Conservation (phyloP, 2,329 filamentous ascomycete species). For the Curvularia sp. region DNA sequence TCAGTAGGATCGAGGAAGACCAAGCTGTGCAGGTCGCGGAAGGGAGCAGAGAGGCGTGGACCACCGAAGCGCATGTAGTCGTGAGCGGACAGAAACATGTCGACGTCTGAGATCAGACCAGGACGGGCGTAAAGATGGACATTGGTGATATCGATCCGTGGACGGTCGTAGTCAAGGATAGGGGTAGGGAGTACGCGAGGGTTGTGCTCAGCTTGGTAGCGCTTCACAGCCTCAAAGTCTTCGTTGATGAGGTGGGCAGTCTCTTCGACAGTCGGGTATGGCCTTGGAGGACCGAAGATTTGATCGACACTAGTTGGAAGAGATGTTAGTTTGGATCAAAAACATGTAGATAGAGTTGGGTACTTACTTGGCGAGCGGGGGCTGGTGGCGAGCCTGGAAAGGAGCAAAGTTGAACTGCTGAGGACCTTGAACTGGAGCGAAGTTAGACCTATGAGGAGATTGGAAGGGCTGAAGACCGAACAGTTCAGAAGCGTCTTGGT, state of each 20-base stretch:
- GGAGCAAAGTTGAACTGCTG: background rate
- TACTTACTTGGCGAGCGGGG: background rate
- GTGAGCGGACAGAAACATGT: slow-evolving; percentile 27
- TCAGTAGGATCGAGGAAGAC: slow-evolving; percentile 26
- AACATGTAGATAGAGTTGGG: background rate
- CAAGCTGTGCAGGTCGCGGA: slow-evolving; percentile 37
- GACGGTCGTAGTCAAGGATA: slow-evolving; percentile 9
- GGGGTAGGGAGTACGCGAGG: no score
- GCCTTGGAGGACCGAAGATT: background rate
- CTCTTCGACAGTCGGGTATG: background rate
- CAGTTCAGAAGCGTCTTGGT: no score
- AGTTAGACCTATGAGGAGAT: background rate
- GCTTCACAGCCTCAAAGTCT: background rate
- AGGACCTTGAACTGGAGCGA: background rate
- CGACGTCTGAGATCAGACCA: background rate
- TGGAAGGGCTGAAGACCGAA: no score
- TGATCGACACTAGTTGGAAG: background rate
- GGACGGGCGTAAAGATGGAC: slow-evolving; percentile 26
- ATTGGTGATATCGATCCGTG: slow-evolving; percentile 26
- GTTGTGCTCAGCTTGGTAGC: background rate
- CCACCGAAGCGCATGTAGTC: slow-evolving; percentile 28
- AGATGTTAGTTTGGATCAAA: background rate
- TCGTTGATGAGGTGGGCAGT: background rate
- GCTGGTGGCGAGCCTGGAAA: background rate
- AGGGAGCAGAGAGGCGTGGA: slow-evolving; percentile 29